Base-by-base conservation (phyloP, 2,329 filamentous ascomycete genomes). In the Huntiella decipiens region DNA sequence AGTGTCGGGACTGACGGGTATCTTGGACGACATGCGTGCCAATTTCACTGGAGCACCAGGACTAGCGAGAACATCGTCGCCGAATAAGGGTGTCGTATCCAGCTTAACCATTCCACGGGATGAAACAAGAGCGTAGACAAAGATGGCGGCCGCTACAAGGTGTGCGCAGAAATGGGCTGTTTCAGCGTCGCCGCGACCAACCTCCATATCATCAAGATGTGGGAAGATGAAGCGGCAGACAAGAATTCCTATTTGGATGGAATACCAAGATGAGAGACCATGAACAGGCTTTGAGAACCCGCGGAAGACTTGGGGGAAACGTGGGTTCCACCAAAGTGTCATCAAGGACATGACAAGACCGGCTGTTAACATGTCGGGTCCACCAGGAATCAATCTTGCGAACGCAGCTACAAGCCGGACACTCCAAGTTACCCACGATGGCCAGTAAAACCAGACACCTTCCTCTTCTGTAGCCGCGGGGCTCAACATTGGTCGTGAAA, bases 321-420 rank as follows among this genome's bases (percentile, higher is more conserved):
- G 70, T 0, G 77, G 77, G 51, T 82, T 83, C 79, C 79, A 83
- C 69, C 74, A 79, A 10, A 70, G 59, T 3, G 74, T 69, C 13
- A 68, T 53, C 2, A 74, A 52, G 33, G 68, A 70, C 10, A 67
- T 59, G 44, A 60, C 53, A 15, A 78, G 58, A 15, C 70, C 64
- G 54, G 66, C 65, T 44, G 63, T 63, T 31, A 70, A 62, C 38
- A 72, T 53, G 5, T 55, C 53, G 3, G 64, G 61, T 1, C 61
- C 52, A 0, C 53, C 54, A 7, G 69, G 70, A 4, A 73, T 53
- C 10, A 59, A 55, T 28, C 63, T 56, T 33, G 63, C 53, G 53
- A 58, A 61, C 2, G 43, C 32, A 8, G 16, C 16, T 7, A 43
- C 12, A 35, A 43, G 34, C 7, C 40, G 39, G 1, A 49, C 17